Evolutionary conservation across 495 filamentous ascomycete species (phyloP).

Genomic region (Ascobolus immersus): DNA sequence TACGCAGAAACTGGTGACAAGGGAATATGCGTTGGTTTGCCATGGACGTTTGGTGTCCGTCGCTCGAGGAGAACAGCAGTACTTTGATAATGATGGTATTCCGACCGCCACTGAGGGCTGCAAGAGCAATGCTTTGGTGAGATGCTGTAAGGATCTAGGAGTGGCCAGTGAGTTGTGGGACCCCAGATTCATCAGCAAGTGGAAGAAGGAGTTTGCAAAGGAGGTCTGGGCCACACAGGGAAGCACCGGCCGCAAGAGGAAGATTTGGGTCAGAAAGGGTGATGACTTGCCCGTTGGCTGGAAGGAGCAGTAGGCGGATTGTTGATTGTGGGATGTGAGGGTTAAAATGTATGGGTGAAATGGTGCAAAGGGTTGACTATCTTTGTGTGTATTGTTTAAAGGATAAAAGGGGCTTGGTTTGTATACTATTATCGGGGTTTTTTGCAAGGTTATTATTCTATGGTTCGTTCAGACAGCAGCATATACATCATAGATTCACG

Average conservation of each 20-base stretch:
- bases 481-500: too few species aligned
- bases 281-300: too few species aligned
- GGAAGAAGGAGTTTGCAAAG: conserved; percentile 31
- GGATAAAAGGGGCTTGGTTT: too few species aligned
- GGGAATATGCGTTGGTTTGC: conserved; percentile 82
- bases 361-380: too few species aligned
- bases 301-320: too few species aligned
- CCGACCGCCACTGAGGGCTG: conserved; percentile 93
- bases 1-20: conserved; percentile 62
- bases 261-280: conserved; percentile 72
- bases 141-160: conserved; percentile 92
- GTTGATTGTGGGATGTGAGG: too few species aligned
- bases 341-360: too few species aligned
- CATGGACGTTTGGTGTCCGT: conserved; percentile 74
- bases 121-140: conserved; percentile 87
- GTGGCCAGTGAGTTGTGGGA: conserved; percentile 94
- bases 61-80: conserved; percentile 82
- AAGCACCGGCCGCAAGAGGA: conserved; percentile 58
- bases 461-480: too few species aligned
- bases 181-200: conserved; percentile 62
- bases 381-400: too few species aligned
- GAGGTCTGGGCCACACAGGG: conserved; percentile 64
- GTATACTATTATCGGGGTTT: too few species aligned
- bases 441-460: too few species aligned
- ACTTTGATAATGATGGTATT: conserved; percentile 76